Conservation (phyloP, 75 land plant genomes). For the Sequoia sempervirens region DNA sequence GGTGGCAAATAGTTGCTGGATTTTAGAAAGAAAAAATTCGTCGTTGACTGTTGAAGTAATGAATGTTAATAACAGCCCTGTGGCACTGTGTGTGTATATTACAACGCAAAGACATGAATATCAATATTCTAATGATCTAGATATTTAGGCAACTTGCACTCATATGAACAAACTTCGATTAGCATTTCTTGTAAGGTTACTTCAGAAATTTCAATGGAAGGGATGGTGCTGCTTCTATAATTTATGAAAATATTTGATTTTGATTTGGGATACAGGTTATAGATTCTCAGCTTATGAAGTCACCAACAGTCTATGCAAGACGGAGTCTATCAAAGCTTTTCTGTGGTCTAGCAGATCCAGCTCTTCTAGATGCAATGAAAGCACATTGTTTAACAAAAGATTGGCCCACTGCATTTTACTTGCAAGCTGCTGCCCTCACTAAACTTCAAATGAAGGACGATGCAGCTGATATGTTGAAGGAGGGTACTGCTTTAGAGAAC, state of each 20-base stretch:
- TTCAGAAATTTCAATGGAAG: not conserved
- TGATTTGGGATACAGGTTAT: slow-evolving; percentile 22
- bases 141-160: not conserved
- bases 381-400: slow-evolving; percentile 30
- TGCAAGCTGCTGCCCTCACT: slow-evolving; percentile 37
- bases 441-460: slow-evolving; percentile 30
- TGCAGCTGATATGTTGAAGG: slow-evolving; percentile 29
- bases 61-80: not conserved
- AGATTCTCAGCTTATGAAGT: slow-evolving; percentile 27
- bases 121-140: not conserved
- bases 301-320: slow-evolving; percentile 42
- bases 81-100: not conserved
- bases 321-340: slow-evolving; percentile 30
- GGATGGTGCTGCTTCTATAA: not conserved
- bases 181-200: not conserved
- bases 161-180: not conserved
- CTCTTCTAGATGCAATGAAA: slow-evolving; percentile 45
- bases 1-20: no score
- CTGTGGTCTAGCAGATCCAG: slow-evolving; percentile 28
- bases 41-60: no score
- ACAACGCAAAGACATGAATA: not conserved
- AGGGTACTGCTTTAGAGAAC: slow-evolving; percentile 23
- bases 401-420: slow-evolving; percentile 41
- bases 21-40: no score
- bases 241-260: not conserved